phyloP scores from a whole-genome alignment of 306 rosid genomes.

The Calophaca sinica region DNA sequence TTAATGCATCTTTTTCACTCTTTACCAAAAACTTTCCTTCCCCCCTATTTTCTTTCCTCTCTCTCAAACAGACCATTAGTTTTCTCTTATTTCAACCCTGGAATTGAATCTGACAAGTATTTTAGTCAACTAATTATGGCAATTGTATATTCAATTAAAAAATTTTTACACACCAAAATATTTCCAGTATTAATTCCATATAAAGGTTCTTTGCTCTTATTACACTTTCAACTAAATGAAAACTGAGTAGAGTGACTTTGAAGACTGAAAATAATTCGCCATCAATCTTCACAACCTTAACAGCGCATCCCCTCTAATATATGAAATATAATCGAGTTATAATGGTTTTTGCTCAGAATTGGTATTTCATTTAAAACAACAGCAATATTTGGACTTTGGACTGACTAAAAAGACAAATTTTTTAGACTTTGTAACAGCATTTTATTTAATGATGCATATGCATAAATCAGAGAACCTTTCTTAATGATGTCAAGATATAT shows the following conservation, averaged over 20 bases:
- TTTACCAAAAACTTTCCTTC: too few relatives aligned
- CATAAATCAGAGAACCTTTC: conserved; percentile 8
- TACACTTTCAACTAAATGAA: conserved; percentile 19
- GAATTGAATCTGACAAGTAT: conserved; percentile 15
- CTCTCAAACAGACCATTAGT: too few relatives aligned
- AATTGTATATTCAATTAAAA: conserved; percentile 6
- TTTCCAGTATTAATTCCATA: conserved; percentile 26
- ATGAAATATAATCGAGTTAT: conserved; percentile 22
- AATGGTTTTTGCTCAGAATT: conserved; percentile 6
- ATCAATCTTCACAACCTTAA: conserved; percentile 22
- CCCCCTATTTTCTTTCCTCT: too few relatives aligned
- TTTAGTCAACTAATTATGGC: background rate
- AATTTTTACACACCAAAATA: background rate
- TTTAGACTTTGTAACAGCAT: conserved; percentile 36
- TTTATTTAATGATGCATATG: background rate
- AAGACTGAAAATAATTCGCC: conserved; percentile 30
- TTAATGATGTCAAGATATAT: conserved; percentile 38
- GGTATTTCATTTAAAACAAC: conserved; percentile 23
- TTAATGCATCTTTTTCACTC: too few relatives aligned
- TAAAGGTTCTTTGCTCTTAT: conserved; percentile 1
- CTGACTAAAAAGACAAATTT: conserved; percentile 18
- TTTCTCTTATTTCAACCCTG: conserved; percentile 38
- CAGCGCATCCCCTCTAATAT: conserved; percentile 15
- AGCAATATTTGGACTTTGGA: background rate
- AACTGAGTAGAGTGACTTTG: background rate